These are phyloP conservation scores for Phytophthora palmivora DNA, from an alignment of 352 stramenopile species.

Conservation along the genomic window DNA sequence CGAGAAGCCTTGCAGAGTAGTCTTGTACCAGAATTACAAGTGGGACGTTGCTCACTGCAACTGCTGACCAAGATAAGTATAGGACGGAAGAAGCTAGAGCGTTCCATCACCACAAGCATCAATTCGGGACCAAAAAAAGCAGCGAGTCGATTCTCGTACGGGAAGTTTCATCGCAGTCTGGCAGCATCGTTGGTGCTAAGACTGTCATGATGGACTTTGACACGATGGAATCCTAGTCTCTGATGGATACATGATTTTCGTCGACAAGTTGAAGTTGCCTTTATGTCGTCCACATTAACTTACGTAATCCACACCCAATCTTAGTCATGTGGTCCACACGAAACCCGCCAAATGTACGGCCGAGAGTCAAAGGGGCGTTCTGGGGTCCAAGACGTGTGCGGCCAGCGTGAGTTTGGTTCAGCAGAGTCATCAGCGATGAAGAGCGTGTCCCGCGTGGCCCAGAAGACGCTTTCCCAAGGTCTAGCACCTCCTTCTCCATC, in stretches of 20 bases:
- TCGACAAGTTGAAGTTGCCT: conserved; percentile 30
- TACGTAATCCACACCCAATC: neutral
- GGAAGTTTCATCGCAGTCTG: conserved; percentile 18
- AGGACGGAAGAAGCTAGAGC: conserved; percentile 5
- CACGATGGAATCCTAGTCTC: too few relatives aligned
- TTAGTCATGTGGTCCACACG: conserved; percentile 10
- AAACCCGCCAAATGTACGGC: conserved; percentile 33
- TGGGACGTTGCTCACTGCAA: conserved; percentile 35
- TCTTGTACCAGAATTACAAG: conserved; percentile 5
- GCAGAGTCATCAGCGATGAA: conserved; percentile 35
- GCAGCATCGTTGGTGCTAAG: neutral
- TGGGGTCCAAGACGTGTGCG: conserved; percentile 33
- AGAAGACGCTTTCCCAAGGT: conserved; percentile 43
- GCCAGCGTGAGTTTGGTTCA: conserved; percentile 35
- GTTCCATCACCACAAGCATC: conserved; percentile 1
- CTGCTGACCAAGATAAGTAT: conserved; percentile 18
- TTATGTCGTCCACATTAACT: conserved; percentile 20
- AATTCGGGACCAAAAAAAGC: conserved; percentile 1
- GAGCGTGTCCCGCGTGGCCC: conserved; percentile 43
- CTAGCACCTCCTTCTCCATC: neutral
- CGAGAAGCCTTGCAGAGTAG: conserved; percentile 1
- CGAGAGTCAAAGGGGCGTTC: conserved; percentile 24
- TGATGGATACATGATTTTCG: conserved; percentile 4
- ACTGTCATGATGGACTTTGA: too few relatives aligned
- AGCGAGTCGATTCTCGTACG: neutral